A percentile compares a stretch with the other conserved stretches of the same genome.
phyloP scores from a whole-genome alignment of 192 early-diverging fungal genomes.

The Umbelopsis sp. region DNA sequence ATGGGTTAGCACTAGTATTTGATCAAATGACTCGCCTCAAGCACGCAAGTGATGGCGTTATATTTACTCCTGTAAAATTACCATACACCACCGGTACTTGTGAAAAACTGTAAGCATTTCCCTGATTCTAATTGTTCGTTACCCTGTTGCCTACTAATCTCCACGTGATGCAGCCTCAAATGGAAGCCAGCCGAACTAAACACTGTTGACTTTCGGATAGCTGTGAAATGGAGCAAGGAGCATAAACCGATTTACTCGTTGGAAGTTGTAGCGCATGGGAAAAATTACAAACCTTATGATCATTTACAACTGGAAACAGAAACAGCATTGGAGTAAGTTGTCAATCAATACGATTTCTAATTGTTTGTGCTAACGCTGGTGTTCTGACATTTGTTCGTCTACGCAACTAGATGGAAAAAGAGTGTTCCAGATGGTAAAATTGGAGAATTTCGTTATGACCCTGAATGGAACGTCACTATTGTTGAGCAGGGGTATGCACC shows the following conservation, averaged over 20 bases:
- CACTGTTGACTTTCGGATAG: constrained; percentile 57
- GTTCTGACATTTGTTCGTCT: background rate
- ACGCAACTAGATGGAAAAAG: constrained; percentile 47
- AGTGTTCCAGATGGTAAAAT: constrained; percentile 49
- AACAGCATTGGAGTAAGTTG: constrained; percentile 42
- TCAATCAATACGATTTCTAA: background rate
- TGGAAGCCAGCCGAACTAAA: constrained; percentile 61
- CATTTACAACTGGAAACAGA: constrained; percentile 52
- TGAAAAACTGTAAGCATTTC: constrained; percentile 50
- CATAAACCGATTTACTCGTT: constrained; percentile 52
- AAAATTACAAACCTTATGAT: constrained; percentile 50
- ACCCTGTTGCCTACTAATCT: background rate
- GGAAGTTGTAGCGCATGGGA: constrained; percentile 45
- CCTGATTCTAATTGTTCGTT: background rate
- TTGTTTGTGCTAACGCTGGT: background rate
- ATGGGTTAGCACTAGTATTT: constrained; percentile 57
- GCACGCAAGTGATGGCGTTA: constrained; percentile 71
- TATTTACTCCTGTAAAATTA: constrained; percentile 67
- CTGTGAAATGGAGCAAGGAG: constrained; percentile 50
- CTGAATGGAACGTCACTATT: constrained; percentile 52
- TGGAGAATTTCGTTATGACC: constrained; percentile 56
- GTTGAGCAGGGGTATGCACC: constrained; percentile 54
- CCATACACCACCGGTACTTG: constrained; percentile 57
- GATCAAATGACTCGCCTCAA: constrained; percentile 64
- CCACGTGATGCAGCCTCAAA: constrained; percentile 48